Evolutionary conservation across 768 basidiomycete species (phyloP), one percentile per base, ranked within the genome.

Genomic region (Mycena pura): DNA sequence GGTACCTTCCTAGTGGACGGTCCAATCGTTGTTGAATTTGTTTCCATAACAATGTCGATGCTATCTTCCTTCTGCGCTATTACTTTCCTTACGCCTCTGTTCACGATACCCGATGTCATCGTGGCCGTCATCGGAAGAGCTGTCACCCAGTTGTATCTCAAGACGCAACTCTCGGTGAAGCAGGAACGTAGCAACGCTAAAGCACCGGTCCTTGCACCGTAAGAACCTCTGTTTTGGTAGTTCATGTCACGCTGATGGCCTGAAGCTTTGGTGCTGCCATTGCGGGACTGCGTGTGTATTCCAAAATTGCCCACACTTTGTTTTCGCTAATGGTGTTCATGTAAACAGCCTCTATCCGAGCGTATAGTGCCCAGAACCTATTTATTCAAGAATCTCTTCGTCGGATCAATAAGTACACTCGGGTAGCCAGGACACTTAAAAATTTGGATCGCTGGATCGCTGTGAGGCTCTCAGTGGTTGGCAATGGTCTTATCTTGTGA

Each of bases 291-390:
- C 72, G 80, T 81, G 75, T 57, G 75, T 57, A 6, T 24, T 17
- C 34, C 6, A 21, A 19, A 29, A 21, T 32, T 24, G 45, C 15
- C 22, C n/a, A 19, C 17, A 14, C 34, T 7, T 29, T 15, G 14
- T 41, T 25, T 13, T 21, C 6, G 19, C 45, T 62, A 36, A 39
- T 19, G 6, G 6, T 39, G 10, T 10, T 31, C n/a, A 14, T 19
- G 11, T 34, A n/a, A 5, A n/a, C 28, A 84, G 82, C 72, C 15
- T 82, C 87, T 6, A 85, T 92, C 50, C 80, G 89, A 17, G 90
- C 90, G 0, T 92, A 87, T 68, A 84, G 85, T 3, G 85, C 84
- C 8, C 80, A 89, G 70, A 69, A 74, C 27, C 48, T 69, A 2
- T 87, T 80, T 74, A 80, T 68, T 62, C 53, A 56, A 39, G 79